Base-by-base conservation (phyloP, 2,329 filamentous ascomycete species). In the Arthrobotrys conoides region DNA sequence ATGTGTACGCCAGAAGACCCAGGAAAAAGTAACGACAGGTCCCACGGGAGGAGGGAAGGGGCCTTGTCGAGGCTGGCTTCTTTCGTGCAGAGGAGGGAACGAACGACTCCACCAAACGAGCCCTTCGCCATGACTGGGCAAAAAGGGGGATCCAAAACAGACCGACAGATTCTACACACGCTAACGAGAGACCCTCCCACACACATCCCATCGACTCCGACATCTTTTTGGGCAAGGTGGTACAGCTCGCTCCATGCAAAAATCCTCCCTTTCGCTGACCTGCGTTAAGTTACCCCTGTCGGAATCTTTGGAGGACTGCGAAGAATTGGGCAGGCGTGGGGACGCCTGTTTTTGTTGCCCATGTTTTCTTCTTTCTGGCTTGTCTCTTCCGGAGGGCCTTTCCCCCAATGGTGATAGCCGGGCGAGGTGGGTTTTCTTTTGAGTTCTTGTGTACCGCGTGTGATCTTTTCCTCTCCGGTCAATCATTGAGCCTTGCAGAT, bases 141-240 rank as follows among this genome's bases (percentile, higher is more conserved):
- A 78, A 78, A 78, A 72, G 75, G 75, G 75, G 75, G 68, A 78
- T 78, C 68, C 75, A 78, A 78, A 78, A 78, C 75, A 78, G 75
- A 78, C 68, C 75, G 68, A 78, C 68, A 72, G 38, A 63, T 59
- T 48, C 49, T 68, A 69, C 71, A 75, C 71, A 64, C 75, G 64
- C 75, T 78, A 78, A 68, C 72, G 44, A 68, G 64, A 61, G 38
- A 38, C 44, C 72, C 59, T 55, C 59, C 72, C 53, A 59, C 53
- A 77, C 72, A 46, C 71, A 73, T 61, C 57, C 57, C 57, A 61
- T 69, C 71, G 64, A 63, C 51, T 68, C 55, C 65, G 63, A 61
- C 68, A 51, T 68, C 68, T 72, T 63, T 61, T 61, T 27, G 57
- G 57, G 68, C 75, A 68, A 72, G 75, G 75, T 77, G 61, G 73